Evolutionary conservation across 192 early-diverging fungal genomes (phyloP).

Genomic region (Coemansia sp.): DNA sequence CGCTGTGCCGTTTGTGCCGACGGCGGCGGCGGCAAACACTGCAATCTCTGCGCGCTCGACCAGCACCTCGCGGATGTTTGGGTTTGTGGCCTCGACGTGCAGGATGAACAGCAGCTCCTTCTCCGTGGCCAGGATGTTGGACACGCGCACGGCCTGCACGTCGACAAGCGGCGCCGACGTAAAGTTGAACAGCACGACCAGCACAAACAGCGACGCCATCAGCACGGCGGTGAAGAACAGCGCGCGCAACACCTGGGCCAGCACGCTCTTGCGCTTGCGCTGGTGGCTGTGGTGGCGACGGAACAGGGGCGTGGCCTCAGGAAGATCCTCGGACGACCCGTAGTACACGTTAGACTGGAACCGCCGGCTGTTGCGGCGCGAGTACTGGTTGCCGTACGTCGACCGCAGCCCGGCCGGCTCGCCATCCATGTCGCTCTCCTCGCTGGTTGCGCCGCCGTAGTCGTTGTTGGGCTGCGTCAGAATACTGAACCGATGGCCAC

Average conservation of each 20-base stretch:
- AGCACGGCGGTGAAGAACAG: constrained; percentile 21
- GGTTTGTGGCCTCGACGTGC: constrained; percentile 60
- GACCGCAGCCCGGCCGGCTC: constrained; percentile 51
- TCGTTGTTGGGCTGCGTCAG: constrained; percentile 50
- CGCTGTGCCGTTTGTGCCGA: constrained; percentile 20
- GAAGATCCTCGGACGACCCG: constrained; percentile 51
- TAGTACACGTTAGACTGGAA: constrained; percentile 47
- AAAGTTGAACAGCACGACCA: constrained; percentile 49
- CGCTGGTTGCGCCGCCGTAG: constrained; percentile 39
- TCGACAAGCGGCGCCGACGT: constrained; percentile 54
- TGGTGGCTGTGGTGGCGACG: constrained; percentile 37
- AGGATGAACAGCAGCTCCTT: constrained; percentile 70
- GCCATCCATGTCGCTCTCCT: constrained; percentile 48
- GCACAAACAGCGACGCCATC: constrained; percentile 35
- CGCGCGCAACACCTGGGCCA: constrained; percentile 27
- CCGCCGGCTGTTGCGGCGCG: constrained; percentile 50
- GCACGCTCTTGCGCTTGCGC: constrained; percentile 35
- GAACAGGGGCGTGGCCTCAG: constrained; percentile 52
- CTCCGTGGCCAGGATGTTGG: constrained; percentile 64
- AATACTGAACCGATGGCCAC: constrained; percentile 50
- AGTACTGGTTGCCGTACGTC: constrained; percentile 39
- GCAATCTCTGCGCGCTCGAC: constrained; percentile 60
- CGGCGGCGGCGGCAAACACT: constrained; percentile 62
- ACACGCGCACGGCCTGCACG: constrained; percentile 53
- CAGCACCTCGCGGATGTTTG: constrained; percentile 60